Base-by-base conservation (phyloP, 257 asterid genomes). In the Salvia rosmarinus region DNA sequence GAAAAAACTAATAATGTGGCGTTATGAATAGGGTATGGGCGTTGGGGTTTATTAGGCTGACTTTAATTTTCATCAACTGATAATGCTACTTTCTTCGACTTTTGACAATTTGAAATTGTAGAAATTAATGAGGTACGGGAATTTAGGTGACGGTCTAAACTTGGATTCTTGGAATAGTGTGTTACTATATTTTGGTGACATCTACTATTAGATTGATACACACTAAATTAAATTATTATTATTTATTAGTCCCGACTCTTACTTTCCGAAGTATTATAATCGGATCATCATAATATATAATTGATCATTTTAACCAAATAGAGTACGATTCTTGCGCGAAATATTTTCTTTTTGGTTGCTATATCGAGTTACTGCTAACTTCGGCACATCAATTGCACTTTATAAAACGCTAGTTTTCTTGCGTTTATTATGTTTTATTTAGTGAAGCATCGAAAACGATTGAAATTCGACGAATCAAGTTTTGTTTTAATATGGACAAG, bases 391-490 rank as follows among this genome's bases (percentile, higher is more conserved):
- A 40, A 61, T 19, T 39, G 8, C 9, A 8, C 43, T 2, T 50
- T 7, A 9, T 20, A 51, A 64, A 21, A 20, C 6, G 9, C 23
- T 14, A n/a, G n/a, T n/a, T n/a, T n/a, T n/a, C n/a, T n/a, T n/a
- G n/a, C n/a, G n/a, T n/a, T n/a, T n/a, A n/a, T n/a, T 43, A 21
- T 7, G 23, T 35, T 8, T 43, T 43, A 42, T 28, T 32, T 47
- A 20, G 62, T 34, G 77, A 72, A 51, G 37, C 71, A 72, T 16
- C n/a, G 71, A 72, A 51, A 63, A 51, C 65, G 46, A 50, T 13
- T 35, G 44, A 30, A 19, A n/a, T n/a, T n/a, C n/a, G n/a, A n/a
- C n/a, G n/a, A n/a, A n/a, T n/a, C n/a, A n/a, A n/a, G n/a, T n/a
- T n/a, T n/a, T n/a, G n/a, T n/a, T n/a, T n/a, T n/a, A n/a, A n/a